Evolutionary conservation across 2,329 filamentous ascomycete species (phyloP), one percentile per base, ranked within the genome.

Genomic region (Aspergillus viridinutans): DNA sequence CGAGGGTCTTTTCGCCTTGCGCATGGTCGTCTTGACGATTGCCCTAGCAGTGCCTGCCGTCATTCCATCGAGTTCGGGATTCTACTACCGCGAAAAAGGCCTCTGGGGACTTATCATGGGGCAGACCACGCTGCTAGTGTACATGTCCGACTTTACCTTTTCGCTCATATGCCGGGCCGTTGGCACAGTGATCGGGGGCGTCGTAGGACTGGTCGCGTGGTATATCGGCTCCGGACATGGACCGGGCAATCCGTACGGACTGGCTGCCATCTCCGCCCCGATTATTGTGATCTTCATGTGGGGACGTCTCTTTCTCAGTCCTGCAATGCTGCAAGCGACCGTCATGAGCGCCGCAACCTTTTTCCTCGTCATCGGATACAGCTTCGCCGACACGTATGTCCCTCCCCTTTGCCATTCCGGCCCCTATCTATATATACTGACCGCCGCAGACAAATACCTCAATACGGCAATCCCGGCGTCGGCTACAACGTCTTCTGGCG

Each of bases 51-150:
- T 83, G 4, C 76, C 80, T 0, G 73, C 76, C 0, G 70, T 72
- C 0, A 68, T 83, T 3, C 76, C 78, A 0, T 63, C 67, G 26
- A 74, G 72, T 1, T 75, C 80, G 0, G 79, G 77, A 1, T 83
- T 83, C 62, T 82, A 76, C 59, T 82, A 81, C 51, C 74, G 79
- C 2, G 75, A 82, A 55, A 81, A 80, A 61, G 80, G 81, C 0
- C 68, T 83, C 0, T 83, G 81, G 81, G 78, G 71, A 0, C 65
- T 82, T 8, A 81, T 83, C 45, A 83, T 79, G 66, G 80, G 74
- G 0, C 81, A 83, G 60, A 79, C 78, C 0, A 74, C 72, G 1
- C 59, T 83, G 2, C 69, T 82, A 1, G 69, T 78, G 9, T 83
- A 82, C 61, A 76, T 81, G 71, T 75, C 79, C 0, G 81, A 83